Conservation (phyloP, 441 rosid genomes). For the Jatropha multifida region DNA sequence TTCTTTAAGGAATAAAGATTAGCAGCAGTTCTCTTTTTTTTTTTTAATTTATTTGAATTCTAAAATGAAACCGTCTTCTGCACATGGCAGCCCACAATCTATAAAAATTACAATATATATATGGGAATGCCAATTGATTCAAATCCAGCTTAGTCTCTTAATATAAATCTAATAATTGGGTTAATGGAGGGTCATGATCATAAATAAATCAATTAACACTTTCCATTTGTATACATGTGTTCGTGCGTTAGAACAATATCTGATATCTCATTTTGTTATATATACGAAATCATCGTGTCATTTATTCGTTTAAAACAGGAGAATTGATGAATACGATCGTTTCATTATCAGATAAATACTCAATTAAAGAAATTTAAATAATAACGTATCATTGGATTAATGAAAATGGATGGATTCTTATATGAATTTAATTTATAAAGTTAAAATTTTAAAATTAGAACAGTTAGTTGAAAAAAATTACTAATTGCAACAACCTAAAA, state of each 20-base stretch:
- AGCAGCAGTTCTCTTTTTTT: not conserved
- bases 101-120: not conserved
- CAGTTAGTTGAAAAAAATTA: too few relatives aligned
- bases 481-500: too few relatives aligned
- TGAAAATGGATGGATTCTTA: too few relatives aligned
- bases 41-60: not conserved
- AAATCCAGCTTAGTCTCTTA: conserved; percentile 15
- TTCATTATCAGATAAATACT: too few relatives aligned
- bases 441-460: too few relatives aligned
- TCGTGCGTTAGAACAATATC: conserved; percentile 12
- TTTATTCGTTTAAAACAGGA: too few relatives aligned
- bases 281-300: too few relatives aligned
- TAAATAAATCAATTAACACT: not conserved
- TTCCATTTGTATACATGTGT: conserved; percentile 3
- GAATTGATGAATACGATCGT: too few relatives aligned
- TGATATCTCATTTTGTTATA: not conserved
- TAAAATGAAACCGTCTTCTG: conserved; percentile 6
- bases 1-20: not conserved
- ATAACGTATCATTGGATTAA: too few relatives aligned
- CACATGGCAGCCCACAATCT: conserved; percentile 17
- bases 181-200: conserved; percentile 14
- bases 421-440: too few relatives aligned
- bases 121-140: not conserved
- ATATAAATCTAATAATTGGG: conserved; percentile 12
- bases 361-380: too few relatives aligned